phyloP scores from a whole-genome alignment of 176 grass and related monocot genomes.

The Phyllostachys edulis region DNA sequence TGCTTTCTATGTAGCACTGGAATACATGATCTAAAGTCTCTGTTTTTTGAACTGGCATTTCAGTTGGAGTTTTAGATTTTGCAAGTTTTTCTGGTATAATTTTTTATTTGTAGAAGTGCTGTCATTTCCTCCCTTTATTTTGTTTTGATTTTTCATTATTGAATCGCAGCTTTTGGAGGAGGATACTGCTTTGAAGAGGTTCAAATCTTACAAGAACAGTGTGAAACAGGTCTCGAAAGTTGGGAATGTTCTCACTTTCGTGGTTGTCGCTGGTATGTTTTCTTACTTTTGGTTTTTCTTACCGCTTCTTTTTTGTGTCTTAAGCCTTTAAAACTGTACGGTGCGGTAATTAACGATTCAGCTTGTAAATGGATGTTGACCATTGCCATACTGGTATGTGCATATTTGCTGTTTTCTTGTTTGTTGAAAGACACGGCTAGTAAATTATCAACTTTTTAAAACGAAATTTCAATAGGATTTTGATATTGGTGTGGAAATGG shows the following conservation, averaged over 20 bases:
- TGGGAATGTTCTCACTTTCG: constrained; percentile 54
- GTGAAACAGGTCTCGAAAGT: constrained; percentile 65
- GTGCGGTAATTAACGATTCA: not conserved
- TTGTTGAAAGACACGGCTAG: not conserved
- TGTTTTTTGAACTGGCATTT: not conserved
- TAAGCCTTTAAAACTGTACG: not conserved
- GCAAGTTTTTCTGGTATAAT: not conserved
- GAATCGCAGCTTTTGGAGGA: constrained; percentile 67
- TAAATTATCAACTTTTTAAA: not conserved
- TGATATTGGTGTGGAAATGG: not conserved
- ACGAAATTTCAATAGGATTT: not conserved
- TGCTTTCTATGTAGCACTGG: not conserved
- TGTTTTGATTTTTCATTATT: constrained; percentile 18
- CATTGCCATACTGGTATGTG: not conserved
- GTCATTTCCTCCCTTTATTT: not conserved
- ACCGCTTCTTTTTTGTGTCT: constrained; percentile 14
- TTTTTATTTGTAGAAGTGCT: not conserved
- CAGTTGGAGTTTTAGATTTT: not conserved
- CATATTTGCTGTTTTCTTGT: not conserved
- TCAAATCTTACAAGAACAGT: constrained; percentile 71
- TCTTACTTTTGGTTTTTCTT: not conserved
- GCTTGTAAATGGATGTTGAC: not conserved
- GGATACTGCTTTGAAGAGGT: constrained; percentile 67
- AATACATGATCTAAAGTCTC: not conserved
- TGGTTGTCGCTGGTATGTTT: constrained; percentile 57